Base-by-base conservation (phyloP, 495 filamentous ascomycete genomes). In the Aspergillus funiculosus region DNA sequence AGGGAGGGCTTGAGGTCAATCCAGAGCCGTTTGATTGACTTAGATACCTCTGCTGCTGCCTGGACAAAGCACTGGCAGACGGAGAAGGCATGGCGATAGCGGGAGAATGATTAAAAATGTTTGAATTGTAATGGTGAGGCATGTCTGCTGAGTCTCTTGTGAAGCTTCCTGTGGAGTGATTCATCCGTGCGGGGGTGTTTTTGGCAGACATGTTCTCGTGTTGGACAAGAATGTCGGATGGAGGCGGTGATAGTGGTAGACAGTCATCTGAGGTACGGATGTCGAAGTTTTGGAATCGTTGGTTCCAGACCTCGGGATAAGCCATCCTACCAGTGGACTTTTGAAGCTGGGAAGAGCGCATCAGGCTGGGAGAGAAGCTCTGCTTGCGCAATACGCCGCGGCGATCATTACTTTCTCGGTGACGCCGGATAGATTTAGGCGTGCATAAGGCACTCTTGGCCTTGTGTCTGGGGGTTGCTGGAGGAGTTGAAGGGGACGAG, bases 171-270 rank as follows among this genome's bases (percentile, higher is more conserved):
- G 34, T 28, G 8, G 48, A 30, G 26, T 46, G 40, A 17, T 39
- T 52, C 41, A 60, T 43, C 21, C 51, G 56, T 25, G 31, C 27
- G 19, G 47, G 46, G 14, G 51, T 34, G 45, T 58, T 52, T 34
- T 63, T 63, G 19, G 51, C 50, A 18, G 50, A 13, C 25, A 72
- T 52, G 34, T 66, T 65, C 48, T 72, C 68, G 18, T 69, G 67
- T 49, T 74, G 56, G 15, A 67, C 47, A 11, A 69, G 58, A 36
- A 67, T 62, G 53, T 69, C 69, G 1, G 69, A 71, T 9, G 67
- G 64, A 10, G 69, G 68, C 6, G 69, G 69, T 19, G 71, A 74
- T 32, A 74, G 48, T 36, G 69, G 71, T 7, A 71, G 58, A 25
- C 63, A 58, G 26, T 69, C 66, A 35, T 71, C 66, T 3, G 63